phyloP scores from a whole-genome alignment of 176 grass and related monocot genomes.

The Cenchrus purpureus region DNA sequence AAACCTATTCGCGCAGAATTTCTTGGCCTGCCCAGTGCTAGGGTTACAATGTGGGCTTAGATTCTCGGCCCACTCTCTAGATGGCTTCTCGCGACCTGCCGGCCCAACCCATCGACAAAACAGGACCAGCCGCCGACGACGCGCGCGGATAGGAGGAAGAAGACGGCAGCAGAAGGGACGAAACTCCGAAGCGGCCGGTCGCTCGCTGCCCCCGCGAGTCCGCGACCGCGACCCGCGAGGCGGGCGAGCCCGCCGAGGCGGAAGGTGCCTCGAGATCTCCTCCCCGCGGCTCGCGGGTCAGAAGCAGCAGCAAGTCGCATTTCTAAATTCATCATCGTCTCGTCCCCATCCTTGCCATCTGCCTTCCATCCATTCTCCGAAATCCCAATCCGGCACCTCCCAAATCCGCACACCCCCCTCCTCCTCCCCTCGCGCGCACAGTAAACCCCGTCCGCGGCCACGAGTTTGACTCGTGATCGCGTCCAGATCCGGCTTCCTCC shows the following conservation, averaged over 20 bases:
- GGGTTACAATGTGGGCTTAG: too few relatives aligned
- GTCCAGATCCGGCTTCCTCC: conserved; percentile 30
- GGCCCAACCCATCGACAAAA: too few relatives aligned
- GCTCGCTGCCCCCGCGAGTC: too few relatives aligned
- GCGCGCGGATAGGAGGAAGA: neutral
- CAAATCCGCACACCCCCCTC: neutral
- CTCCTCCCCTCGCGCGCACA: neutral
- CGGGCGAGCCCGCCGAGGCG: conserved; percentile 18
- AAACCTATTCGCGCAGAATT: too few relatives aligned
- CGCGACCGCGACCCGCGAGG: neutral
- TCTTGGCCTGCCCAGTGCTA: too few relatives aligned
- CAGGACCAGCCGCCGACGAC: neutral
- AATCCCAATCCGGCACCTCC: conserved; percentile 6
- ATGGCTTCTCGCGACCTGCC: too few relatives aligned
- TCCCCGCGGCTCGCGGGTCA: conserved; percentile 6
- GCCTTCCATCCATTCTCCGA: neutral
- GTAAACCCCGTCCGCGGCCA: neutral
- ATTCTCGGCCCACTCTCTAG: too few relatives aligned
- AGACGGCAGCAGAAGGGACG: neutral
- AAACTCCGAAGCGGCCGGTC: too few relatives aligned
- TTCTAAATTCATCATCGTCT: neutral
- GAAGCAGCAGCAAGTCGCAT: conserved; percentile 14
- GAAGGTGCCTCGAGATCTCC: conserved; percentile 26
- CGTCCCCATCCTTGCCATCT: neutral
- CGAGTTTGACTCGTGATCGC: neutral